phyloP scores from a whole-genome alignment of 129 eudicot species.

The Smallanthus sonchifolius region DNA sequence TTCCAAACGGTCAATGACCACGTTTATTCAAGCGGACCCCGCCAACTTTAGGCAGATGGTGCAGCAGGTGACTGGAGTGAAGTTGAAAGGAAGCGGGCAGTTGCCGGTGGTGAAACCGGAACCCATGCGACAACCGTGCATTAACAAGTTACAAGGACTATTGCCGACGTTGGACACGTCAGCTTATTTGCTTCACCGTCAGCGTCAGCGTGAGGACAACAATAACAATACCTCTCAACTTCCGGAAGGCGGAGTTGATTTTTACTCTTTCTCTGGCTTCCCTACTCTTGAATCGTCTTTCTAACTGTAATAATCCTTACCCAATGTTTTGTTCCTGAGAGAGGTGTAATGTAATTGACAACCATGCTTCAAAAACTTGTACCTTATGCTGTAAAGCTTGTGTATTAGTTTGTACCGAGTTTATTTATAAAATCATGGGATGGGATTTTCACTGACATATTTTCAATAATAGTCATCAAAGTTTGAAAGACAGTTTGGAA shows the following conservation, averaged over 20 bases:
- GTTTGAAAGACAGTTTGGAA: neutral
- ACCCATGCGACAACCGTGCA: slow-evolving; percentile 40
- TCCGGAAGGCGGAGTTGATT: slow-evolving; percentile 34
- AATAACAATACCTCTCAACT: neutral
- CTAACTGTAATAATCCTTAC: slow-evolving; percentile 15
- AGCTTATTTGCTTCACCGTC: slow-evolving; percentile 37
- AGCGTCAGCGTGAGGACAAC: too few species aligned
- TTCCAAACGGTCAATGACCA: slow-evolving; percentile 54
- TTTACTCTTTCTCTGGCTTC: slow-evolving; percentile 51
- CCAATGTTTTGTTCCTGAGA: neutral
- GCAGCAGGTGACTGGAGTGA: slow-evolving; percentile 83
- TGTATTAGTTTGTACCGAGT: neutral
- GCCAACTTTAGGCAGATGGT: slow-evolving; percentile 83
- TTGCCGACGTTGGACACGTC: slow-evolving; percentile 81
- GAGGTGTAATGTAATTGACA: slow-evolving; percentile 7
- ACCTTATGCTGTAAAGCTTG: slow-evolving; percentile 3
- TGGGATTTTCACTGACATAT: neutral
- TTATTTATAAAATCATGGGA: neutral
- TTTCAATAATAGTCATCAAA: neutral
- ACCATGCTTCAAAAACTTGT: slow-evolving; percentile 15
- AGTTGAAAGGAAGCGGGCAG: slow-evolving; percentile 15
- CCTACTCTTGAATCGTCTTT: slow-evolving; percentile 85
- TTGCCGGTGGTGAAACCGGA: slow-evolving; percentile 58
- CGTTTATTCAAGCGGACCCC: slow-evolving; percentile 78
- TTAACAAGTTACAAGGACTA: slow-evolving; percentile 35